phyloP scores from a whole-genome alignment of 768 basidiomycete genomes.

The Termitomyces sp. region DNA sequence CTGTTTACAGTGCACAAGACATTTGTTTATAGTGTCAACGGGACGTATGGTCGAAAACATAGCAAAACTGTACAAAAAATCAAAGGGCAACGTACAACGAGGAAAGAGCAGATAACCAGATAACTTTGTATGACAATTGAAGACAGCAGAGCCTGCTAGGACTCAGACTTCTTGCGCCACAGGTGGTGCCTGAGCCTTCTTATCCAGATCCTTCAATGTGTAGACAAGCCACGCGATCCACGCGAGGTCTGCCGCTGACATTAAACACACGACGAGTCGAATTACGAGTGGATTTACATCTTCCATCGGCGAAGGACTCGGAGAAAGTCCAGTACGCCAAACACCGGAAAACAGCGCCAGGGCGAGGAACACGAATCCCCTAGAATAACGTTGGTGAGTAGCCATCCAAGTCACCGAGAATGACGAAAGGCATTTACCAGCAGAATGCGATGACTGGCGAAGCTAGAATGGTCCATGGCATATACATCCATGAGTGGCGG shows the following conservation, averaged over 20 bases:
- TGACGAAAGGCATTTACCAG: background rate
- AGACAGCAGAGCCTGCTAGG: no score
- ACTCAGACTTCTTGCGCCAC: background rate
- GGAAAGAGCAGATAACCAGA: no score
- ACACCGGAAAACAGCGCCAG: background rate
- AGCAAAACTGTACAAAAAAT: no score
- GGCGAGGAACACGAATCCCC: background rate
- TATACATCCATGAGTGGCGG: background rate
- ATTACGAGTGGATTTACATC: no score
- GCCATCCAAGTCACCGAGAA: no score
- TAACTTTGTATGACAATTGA: no score
- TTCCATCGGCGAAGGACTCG: background rate
- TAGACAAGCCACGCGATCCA: background rate
- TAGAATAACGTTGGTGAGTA: background rate
- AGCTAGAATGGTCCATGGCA: background rate
- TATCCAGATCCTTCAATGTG: background rate
- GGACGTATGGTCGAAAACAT: no score
- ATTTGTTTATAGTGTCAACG: no score
- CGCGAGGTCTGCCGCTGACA: background rate
- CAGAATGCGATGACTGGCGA: background rate
- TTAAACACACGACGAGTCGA: background rate
- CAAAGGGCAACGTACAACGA: no score
- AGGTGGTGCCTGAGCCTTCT: background rate
- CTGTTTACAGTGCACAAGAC: no score
- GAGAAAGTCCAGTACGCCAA: background rate